These are phyloP conservation scores for Paraphoma sp. DNA, from an alignment of 2,329 filamentous ascomycete genomes.

Conservation along the genomic window DNA sequence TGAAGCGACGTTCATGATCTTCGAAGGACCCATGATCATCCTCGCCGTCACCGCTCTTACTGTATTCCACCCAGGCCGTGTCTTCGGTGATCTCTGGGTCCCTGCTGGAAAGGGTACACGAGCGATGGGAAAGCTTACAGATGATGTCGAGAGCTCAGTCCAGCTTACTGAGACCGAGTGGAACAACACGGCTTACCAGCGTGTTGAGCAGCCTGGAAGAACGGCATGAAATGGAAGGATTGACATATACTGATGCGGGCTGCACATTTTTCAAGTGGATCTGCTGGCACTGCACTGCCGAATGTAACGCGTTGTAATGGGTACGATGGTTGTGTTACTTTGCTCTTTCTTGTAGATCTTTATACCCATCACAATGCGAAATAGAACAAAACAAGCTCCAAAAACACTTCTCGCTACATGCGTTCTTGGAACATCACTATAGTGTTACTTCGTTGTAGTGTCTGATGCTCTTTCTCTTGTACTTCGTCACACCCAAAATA, in stretches of 20 bases:
- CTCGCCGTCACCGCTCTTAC: slow-evolving; percentile 55
- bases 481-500: no score
- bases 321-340: background rate
- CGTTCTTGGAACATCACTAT: no score
- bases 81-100: slow-evolving; percentile 33
- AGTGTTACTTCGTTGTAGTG: no score
- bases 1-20: slow-evolving; percentile 56
- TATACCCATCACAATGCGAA: background rate
- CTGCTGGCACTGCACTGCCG: background rate
- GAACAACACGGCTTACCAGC: slow-evolving; percentile 21
- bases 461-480: no score
- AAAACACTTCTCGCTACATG: background rate
- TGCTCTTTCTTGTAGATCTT: background rate
- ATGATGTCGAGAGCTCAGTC: slow-evolving; percentile 11
- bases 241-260: background rate
- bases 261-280: no score
- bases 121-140: slow-evolving; percentile 11
- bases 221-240: background rate
- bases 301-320: background rate
- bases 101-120: slow-evolving; percentile 32
- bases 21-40: slow-evolving; percentile 60
- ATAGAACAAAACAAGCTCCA: background rate
- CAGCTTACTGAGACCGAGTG: slow-evolving; percentile 14
- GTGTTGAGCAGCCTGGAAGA: slow-evolving; percentile 8
- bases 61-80: slow-evolving; percentile 51